Evolutionary conservation across 352 stramenopile genomes (phyloP).

Genomic region (Globisporangium cystogenes): DNA sequence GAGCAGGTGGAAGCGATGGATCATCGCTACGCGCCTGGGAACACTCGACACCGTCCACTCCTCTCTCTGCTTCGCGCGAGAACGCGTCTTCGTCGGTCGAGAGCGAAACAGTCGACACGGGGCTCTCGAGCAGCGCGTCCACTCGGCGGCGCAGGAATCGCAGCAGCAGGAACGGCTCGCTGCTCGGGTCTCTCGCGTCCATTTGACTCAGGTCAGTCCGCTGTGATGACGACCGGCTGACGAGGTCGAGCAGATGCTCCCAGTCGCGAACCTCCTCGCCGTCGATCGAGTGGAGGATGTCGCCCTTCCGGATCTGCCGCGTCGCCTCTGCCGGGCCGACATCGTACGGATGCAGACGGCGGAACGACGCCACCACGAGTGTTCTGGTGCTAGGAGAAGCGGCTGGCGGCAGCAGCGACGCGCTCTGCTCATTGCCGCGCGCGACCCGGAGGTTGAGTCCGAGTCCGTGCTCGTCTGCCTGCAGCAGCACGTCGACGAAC

Average conservation of each 20-base stretch:
- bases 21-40: background rate
- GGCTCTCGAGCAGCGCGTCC: conserved; percentile 8
- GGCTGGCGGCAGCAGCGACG: too few species aligned
- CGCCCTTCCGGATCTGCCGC: conserved; percentile 32
- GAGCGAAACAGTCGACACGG: conserved; percentile 6
- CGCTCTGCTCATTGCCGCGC: background rate
- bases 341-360: conserved; percentile 25
- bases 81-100: background rate
- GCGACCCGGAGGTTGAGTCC: conserved; percentile 31
- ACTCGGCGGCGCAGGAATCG: conserved; percentile 23
- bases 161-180: conserved; percentile 31
- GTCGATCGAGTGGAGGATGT: conserved; percentile 38
- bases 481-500: conserved; percentile 45
- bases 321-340: conserved; percentile 43
- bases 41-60: background rate
- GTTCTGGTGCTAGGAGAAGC: background rate
- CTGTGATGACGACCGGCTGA: conserved; percentile 1
- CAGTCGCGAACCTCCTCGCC: conserved; percentile 27
- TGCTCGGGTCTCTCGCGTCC: background rate
- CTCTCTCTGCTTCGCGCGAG: background rate
- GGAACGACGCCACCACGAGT: conserved; percentile 41
- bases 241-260: conserved; percentile 19
- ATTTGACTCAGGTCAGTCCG: background rate
- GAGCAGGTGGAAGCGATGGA: conserved; percentile 2
- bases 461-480: conserved; percentile 34